Evolutionary conservation across 192 early-diverging fungal species (phyloP).

Genomic region (Coemansia biformis): DNA sequence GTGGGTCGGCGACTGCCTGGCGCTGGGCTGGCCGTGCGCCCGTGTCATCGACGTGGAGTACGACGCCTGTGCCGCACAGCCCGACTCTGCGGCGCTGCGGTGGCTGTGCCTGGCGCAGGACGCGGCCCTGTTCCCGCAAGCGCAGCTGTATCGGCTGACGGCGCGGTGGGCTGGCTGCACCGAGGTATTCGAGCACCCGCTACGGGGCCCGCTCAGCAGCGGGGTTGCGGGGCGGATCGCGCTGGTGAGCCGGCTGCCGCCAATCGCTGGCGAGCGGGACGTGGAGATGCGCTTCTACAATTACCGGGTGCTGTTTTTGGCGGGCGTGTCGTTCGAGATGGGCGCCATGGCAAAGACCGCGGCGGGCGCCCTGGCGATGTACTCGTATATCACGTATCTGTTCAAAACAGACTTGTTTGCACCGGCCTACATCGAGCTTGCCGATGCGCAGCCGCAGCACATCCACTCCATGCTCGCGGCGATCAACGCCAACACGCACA

Average conservation of each 20-base stretch:
- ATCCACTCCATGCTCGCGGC: slow-evolving; percentile 26
- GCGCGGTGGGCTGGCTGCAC: slow-evolving; percentile 41
- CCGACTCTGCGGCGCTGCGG: slow-evolving; percentile 13
- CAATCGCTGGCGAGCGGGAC: slow-evolving; percentile 8
- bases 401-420: slow-evolving; percentile 44
- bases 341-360: slow-evolving; percentile 23
- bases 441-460: slow-evolving; percentile 29
- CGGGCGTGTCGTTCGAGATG: slow-evolving; percentile 41
- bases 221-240: slow-evolving; percentile 17
- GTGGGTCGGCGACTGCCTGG: slow-evolving; percentile 28
- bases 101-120: slow-evolving; percentile 41
- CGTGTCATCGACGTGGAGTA: slow-evolving; percentile 29
- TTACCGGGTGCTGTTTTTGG: slow-evolving; percentile 39
- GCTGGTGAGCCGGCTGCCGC: slow-evolving; percentile 22
- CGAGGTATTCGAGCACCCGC: slow-evolving; percentile 21
- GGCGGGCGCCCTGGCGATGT: slow-evolving; percentile 30
- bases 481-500: slow-evolving; percentile 35
- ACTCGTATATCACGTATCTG: slow-evolving; percentile 33
- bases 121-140: slow-evolving; percentile 23
- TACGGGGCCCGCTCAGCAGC: slow-evolving; percentile 11
- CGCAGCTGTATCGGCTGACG: slow-evolving; percentile 32
- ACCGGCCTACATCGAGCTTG: slow-evolving; percentile 20
- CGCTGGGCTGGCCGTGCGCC: slow-evolving; percentile 39
- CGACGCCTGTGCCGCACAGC: slow-evolving; percentile 24
- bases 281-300: slow-evolving; percentile 35